Evolutionary conservation across 495 filamentous ascomycete genomes (phyloP).

Genomic region (Penicillium lagena): DNA sequence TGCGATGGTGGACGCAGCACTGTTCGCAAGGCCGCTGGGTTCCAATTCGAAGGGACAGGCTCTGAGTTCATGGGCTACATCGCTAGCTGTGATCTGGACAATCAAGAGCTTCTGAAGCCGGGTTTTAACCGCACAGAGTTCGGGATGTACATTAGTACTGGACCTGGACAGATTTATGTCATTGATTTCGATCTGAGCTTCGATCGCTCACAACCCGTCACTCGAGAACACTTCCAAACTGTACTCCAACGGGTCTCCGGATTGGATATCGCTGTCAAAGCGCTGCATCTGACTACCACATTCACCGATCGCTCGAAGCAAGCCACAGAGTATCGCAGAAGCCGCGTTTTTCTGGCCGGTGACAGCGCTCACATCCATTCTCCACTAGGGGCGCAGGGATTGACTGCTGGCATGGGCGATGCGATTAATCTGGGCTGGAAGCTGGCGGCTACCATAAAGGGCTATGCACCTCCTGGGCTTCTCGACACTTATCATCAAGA

Average conservation of each 20-base stretch:
- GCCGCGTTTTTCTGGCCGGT: conserved; percentile 39
- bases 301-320: conserved; percentile 27
- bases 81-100: conserved; percentile 8
- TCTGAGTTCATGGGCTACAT: conserved; percentile 14
- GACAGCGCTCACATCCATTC: conserved; percentile 45
- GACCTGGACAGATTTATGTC: conserved; percentile 3
- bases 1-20: conserved; percentile 18
- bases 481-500: conserved; percentile 26
- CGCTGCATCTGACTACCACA: conserved; percentile 14
- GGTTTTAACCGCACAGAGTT: conserved; percentile 13
- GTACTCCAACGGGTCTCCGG: conserved; percentile 18
- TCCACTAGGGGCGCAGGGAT: conserved; percentile 40
- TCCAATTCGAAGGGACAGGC: conserved; percentile 15
- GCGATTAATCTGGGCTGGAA: conserved; percentile 46
- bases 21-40: conserved; percentile 11
- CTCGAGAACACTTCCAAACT: conserved; percentile 18
- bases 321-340: conserved; percentile 12
- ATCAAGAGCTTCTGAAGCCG: conserved; percentile 9
- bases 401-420: conserved; percentile 45
- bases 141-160: conserved; percentile 10
- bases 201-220: conserved; percentile 17
- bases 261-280: conserved; percentile 13
- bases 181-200: conserved; percentile 25
- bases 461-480: conserved; percentile 18
- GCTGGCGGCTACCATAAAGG: conserved; percentile 30